phyloP scores from a whole-genome alignment of 371 early-diverging fungal genomes.

The Mortierella sp. region DNA sequence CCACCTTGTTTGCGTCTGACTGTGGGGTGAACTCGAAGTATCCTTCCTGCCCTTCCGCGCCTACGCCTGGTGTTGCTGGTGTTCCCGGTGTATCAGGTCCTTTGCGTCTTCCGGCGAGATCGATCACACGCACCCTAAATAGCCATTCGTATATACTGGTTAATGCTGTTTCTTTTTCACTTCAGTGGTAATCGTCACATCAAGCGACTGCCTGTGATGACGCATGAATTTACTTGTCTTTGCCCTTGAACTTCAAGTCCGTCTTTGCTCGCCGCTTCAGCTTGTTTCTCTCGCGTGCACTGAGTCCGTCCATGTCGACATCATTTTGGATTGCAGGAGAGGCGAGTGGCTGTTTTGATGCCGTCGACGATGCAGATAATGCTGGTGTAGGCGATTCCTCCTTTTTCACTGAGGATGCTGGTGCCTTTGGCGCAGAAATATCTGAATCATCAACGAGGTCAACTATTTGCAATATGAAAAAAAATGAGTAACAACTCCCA shows the following conservation, averaged over 20 bases:
- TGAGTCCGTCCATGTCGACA: conserved; percentile 86
- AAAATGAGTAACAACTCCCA: neutral
- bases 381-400: conserved; percentile 59
- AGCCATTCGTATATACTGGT: neutral
- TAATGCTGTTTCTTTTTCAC: neutral
- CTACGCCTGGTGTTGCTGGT: conserved; percentile 63
- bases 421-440: conserved; percentile 54
- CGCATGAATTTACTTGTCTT: conserved; percentile 73
- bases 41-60: conserved; percentile 62
- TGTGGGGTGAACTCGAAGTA: conserved; percentile 78
- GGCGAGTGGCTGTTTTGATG: conserved; percentile 45
- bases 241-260: conserved; percentile 84
- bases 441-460: conserved; percentile 82
- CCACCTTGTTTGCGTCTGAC: conserved; percentile 79
- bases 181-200: neutral
- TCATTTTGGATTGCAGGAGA: conserved; percentile 51
- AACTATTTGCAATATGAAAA: conserved; percentile 60
- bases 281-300: conserved; percentile 91
- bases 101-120: conserved; percentile 46
- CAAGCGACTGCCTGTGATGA: neutral
- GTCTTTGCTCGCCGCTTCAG: conserved; percentile 91
- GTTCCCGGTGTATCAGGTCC: conserved; percentile 59
- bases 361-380: conserved; percentile 34
- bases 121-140: conserved; percentile 60
- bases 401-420: conserved; percentile 47